These are phyloP conservation scores for Croton laevigatus DNA, from an alignment of 441 rosid genomes.

Conservation along the genomic window DNA sequence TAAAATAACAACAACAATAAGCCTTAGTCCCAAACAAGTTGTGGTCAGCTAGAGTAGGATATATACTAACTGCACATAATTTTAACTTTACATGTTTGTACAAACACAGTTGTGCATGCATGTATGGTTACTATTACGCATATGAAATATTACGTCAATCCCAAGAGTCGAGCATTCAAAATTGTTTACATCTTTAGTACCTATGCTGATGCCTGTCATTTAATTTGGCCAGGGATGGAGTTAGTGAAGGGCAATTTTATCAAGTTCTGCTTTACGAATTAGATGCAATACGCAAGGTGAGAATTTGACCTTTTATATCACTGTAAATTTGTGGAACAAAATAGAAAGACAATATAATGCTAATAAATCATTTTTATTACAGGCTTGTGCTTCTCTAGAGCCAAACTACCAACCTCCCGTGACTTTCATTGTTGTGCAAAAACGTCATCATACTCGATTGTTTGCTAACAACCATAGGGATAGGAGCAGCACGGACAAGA, in stretches of 20 bases:
- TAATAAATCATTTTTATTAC: constrained; percentile 2
- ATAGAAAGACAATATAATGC: background rate
- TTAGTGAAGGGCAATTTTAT: constrained; percentile 97
- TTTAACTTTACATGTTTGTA: too few species aligned
- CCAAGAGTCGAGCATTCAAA: too few species aligned
- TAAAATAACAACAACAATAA: too few species aligned
- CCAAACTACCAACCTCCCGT: constrained; percentile 96
- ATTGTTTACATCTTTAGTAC: background rate
- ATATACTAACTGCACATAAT: background rate
- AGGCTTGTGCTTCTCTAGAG: constrained; percentile 98
- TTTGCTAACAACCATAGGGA: constrained; percentile 93
- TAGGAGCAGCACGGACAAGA: constrained; percentile 80
- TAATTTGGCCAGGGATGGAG: constrained; percentile 72
- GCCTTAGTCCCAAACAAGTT: too few species aligned
- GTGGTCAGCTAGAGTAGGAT: too few species aligned
- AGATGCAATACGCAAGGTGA: constrained; percentile 94
- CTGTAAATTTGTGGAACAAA: background rate
- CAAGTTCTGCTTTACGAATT: constrained; percentile 91
- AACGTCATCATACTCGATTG: constrained; percentile 89
- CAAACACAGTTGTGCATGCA: background rate
- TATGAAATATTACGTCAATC: background rate
- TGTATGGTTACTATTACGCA: background rate
- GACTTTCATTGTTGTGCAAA: constrained; percentile 94
- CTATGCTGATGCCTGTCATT: background rate
- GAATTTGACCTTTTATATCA: constrained; percentile 1